Percentiles rank a stretch among this genome's conserved stretches.
Conservation (phyloP, 2,329 filamentous ascomycete genomes). For the Didymella exigua region DNA sequence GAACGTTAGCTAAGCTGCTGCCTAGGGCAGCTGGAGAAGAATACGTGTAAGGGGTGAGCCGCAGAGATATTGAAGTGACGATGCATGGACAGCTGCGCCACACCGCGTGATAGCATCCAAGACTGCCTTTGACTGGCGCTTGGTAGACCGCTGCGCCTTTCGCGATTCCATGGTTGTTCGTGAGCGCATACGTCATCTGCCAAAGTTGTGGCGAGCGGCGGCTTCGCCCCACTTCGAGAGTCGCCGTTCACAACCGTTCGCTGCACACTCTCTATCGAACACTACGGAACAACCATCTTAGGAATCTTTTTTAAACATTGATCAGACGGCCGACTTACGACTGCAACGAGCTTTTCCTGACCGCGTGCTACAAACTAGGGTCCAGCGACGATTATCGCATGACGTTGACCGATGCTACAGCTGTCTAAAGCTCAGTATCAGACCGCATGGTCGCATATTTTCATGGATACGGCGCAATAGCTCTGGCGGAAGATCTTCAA, state of each 20-base stretch:
- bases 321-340: not conserved
- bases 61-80: constrained; percentile 25
- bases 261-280: too few species aligned
- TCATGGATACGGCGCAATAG: not conserved
- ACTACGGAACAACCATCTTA: too few species aligned
- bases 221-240: not conserved
- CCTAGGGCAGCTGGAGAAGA: constrained; percentile 30
- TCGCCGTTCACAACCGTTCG: not conserved
- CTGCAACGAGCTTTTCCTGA: not conserved
- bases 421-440: not conserved
- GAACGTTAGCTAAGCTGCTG: constrained; percentile 33
- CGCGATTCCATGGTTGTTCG: constrained; percentile 2
- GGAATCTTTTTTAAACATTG: too few species aligned
- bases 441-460: not conserved
- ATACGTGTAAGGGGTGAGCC: constrained; percentile 26
- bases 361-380: not conserved
- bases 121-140: not conserved
- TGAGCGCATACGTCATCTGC: constrained; percentile 14
- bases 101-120: constrained; percentile 31
- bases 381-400: not conserved
- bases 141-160: not conserved
- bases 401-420: not conserved
- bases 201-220: constrained; percentile 5
- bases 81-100: constrained; percentile 30
- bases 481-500: not conserved